A percentile compares a stretch with the other conserved stretches of the same genome.
phyloP scores from a whole-genome alignment of 192 early-diverging fungal species.

The Entomortierella parvispora region DNA sequence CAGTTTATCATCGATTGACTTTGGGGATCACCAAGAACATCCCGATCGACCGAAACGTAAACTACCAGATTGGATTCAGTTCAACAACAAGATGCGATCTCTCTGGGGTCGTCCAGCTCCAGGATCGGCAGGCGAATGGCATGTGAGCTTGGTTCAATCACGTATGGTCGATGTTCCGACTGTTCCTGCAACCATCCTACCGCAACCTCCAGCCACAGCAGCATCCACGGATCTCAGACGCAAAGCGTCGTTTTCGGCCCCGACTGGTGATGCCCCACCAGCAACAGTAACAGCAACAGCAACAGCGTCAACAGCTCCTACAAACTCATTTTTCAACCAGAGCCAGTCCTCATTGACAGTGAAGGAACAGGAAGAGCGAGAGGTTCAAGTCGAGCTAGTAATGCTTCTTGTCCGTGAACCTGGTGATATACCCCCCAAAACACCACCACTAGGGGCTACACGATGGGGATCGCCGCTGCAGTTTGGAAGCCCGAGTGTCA shows the following conservation, averaged over 20 bases:
- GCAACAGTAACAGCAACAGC: too few species aligned
- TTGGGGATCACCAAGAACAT: neutral
- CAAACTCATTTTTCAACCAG: too few species aligned
- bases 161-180: neutral
- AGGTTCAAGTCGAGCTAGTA: constrained; percentile 6
- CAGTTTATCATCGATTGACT: constrained; percentile 1
- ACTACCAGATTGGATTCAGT: constrained; percentile 31
- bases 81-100: constrained; percentile 21
- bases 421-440: constrained; percentile 2
- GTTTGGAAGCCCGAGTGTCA: neutral
- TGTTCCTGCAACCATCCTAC: neutral
- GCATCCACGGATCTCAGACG: neutral
- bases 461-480: neutral
- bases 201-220: neutral
- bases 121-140: constrained; percentile 18
- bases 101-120: constrained; percentile 14
- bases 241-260: too few species aligned
- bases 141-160: constrained; percentile 13
- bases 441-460: neutral
- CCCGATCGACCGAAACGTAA: neutral
- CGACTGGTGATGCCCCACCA: too few species aligned
- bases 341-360: neutral
- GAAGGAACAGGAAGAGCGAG: neutral
- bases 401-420: constrained; percentile 13
- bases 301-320: too few species aligned